Conservation (phyloP, 1,284 basidiomycete genomes). For the Ustilago trichophora region DNA sequence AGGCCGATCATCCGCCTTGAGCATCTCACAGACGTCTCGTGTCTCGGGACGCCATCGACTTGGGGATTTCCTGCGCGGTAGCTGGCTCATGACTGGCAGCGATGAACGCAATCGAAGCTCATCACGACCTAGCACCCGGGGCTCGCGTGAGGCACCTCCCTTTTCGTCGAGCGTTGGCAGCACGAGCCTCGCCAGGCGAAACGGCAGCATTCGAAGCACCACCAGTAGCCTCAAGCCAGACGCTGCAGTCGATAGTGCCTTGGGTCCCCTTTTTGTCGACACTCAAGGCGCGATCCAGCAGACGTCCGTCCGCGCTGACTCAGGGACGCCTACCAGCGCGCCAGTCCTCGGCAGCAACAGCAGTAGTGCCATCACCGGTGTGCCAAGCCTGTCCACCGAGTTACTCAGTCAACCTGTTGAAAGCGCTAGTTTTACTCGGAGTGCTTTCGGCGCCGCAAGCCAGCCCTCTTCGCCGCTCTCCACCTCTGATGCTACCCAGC, state of each 20-base stretch:
- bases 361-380: conserved; percentile 8
- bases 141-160: conserved; percentile 24
- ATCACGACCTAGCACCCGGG: conserved; percentile 36
- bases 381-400: conserved; percentile 29
- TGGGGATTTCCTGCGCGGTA: conserved; percentile 39
- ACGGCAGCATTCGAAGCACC: conserved; percentile 28
- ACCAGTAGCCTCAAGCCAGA: conserved; percentile 10
- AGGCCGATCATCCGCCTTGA: conserved; percentile 29
- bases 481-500: conserved; percentile 1
- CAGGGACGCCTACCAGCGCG: conserved; percentile 41
- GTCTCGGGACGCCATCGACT: conserved; percentile 46
- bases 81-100: conserved; percentile 30
- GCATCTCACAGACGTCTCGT: conserved; percentile 44
- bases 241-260: background rate
- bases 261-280: conserved; percentile 28
- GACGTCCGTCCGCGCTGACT: conserved; percentile 19
- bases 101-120: conserved; percentile 29
- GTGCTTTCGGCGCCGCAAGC: conserved; percentile 29
- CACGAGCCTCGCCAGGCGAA: conserved; percentile 6
- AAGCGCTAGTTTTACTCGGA: conserved; percentile 15
- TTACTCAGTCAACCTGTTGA: conserved; percentile 18
- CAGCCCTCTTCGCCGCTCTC: conserved; percentile 44
- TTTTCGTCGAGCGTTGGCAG: conserved; percentile 3
- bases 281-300: conserved; percentile 29
- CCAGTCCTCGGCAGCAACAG: conserved; percentile 33